Evolutionary conservation across 495 filamentous ascomycete species (phyloP).

Genomic region (Thermothielavioides terrestris): DNA sequence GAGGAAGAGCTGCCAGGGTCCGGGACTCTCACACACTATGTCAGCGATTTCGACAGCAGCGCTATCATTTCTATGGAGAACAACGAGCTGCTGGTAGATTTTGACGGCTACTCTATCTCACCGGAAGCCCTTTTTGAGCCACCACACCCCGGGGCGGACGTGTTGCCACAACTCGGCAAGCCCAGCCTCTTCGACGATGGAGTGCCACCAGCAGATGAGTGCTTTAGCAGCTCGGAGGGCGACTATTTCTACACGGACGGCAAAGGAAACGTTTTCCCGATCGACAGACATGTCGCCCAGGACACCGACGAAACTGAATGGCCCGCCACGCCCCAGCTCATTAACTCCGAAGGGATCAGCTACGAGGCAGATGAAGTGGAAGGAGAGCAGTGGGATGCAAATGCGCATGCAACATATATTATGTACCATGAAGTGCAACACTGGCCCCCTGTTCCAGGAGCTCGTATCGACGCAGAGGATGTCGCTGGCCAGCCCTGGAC

Average conservation of each 20-base stretch:
- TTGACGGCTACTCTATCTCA: background rate
- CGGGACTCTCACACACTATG: background rate
- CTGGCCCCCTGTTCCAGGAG: background rate
- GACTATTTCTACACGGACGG: conserved; percentile 24
- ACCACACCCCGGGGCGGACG: background rate
- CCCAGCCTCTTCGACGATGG: background rate
- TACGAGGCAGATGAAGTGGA: conserved; percentile 2
- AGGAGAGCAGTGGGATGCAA: background rate
- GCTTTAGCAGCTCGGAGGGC: conserved; percentile 12
- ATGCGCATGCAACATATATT: conserved; percentile 9
- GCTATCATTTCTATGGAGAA: background rate
- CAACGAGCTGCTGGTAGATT: background rate
- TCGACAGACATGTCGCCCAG: background rate
- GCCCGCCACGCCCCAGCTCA: background rate
- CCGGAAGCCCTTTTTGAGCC: background rate
- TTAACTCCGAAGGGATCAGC: background rate
- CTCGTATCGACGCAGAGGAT: background rate
- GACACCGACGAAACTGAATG: background rate
- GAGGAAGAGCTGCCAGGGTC: background rate
- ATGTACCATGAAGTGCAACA: conserved; percentile 14
- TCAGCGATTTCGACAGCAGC: background rate
- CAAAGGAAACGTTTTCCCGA: conserved; percentile 14
- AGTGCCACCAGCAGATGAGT: background rate
- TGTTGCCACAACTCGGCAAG: background rate
- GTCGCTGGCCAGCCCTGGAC: background rate